Conservation (phyloP, 140 eudicot genomes). For the Artemisia princeps region DNA sequence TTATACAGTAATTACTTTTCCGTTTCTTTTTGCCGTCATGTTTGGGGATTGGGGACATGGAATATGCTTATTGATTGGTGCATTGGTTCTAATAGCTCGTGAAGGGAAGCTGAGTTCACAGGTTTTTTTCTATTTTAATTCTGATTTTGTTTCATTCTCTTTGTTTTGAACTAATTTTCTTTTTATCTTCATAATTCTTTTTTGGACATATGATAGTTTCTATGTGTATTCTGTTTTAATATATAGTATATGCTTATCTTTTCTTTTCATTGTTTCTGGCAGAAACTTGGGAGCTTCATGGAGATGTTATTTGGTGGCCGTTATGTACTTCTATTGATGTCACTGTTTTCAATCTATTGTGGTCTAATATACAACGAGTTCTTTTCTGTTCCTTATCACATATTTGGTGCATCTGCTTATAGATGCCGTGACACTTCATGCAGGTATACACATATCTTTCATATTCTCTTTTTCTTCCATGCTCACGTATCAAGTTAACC, state of each 20-base stretch:
- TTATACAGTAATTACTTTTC: constrained; percentile 83
- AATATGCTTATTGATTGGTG: constrained; percentile 77
- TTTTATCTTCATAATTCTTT: constrained; percentile 9
- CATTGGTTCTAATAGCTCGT: constrained; percentile 71
- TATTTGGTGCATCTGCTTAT: constrained; percentile 89
- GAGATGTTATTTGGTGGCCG: constrained; percentile 99
- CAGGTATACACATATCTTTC: constrained; percentile 44
- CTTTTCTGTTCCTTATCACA: constrained; percentile 93
- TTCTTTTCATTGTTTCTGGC: constrained; percentile 24
- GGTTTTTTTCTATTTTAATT: constrained; percentile 39
- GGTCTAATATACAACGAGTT: constrained; percentile 93
- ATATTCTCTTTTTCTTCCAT: constrained; percentile 1
- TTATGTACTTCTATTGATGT: constrained; percentile 85
- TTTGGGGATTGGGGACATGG: constrained; percentile 99
- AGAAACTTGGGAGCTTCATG: constrained; percentile 99
- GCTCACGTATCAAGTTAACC: background rate
- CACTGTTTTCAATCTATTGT: constrained; percentile 88
- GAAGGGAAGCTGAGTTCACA: constrained; percentile 77
- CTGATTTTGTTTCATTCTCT: constrained; percentile 9
- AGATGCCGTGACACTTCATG: constrained; percentile 73
- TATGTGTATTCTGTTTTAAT: background rate
- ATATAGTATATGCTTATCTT: constrained; percentile 15
- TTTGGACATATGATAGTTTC: background rate
- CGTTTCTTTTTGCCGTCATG: constrained; percentile 99
- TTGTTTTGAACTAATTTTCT: constrained; percentile 2